phyloP scores from a whole-genome alignment of 306 rosid species.

The Casuarina equisetifolia region DNA sequence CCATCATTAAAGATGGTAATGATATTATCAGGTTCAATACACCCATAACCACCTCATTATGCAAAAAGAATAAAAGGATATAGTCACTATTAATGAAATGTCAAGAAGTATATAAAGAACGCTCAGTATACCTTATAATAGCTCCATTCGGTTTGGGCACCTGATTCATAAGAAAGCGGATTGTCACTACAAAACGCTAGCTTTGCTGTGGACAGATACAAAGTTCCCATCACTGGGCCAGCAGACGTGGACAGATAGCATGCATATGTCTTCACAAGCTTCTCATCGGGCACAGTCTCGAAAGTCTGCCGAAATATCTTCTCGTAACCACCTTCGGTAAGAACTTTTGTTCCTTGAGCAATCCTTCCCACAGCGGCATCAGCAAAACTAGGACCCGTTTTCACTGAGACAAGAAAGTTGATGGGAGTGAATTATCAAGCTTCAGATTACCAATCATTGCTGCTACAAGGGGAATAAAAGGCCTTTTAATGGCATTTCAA shows the following conservation, averaged over 20 bases:
- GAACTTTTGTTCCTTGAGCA: constrained; percentile 91
- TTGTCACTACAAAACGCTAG: constrained; percentile 90
- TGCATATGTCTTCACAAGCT: constrained; percentile 80
- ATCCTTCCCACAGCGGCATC: constrained; percentile 98
- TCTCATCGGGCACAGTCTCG: constrained; percentile 82
- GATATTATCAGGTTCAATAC: not conserved
- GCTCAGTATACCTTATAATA: constrained; percentile 69
- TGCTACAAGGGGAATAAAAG: not conserved
- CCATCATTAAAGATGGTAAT: not conserved
- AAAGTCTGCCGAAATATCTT: constrained; percentile 80
- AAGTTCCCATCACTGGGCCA: constrained; percentile 92
- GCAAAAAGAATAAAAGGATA: not conserved
- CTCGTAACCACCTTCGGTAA: constrained; percentile 99
- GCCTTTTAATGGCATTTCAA: not conserved
- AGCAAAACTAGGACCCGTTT: constrained; percentile 91
- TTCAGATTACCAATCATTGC: not conserved
- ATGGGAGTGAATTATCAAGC: not conserved
- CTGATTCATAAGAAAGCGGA: constrained; percentile 79
- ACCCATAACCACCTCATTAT: not conserved
- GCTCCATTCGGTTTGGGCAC: constrained; percentile 81
- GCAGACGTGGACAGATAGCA: constrained; percentile 96
- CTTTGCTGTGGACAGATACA: constrained; percentile 83
- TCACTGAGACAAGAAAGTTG: constrained; percentile 52
- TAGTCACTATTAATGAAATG: not conserved
- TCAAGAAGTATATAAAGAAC: constrained; percentile 17